Base-by-base conservation (phyloP, 495 filamentous ascomycete genomes). In the Aspergillus biplanus region DNA sequence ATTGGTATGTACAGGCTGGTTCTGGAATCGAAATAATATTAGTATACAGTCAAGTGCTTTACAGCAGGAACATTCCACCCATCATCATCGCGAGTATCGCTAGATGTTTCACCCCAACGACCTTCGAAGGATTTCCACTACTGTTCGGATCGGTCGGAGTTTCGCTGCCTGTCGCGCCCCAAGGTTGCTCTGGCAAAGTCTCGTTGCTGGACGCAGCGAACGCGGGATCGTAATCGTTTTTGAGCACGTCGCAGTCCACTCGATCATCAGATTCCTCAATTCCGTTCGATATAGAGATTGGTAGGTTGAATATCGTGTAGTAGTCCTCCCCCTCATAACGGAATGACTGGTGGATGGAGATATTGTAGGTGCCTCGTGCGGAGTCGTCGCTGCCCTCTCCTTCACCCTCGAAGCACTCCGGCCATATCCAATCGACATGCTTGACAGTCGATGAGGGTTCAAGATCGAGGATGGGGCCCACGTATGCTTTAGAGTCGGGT, bases 281-380 rank as follows among this genome's bases (percentile, higher is more conserved):
- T 50, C 76, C 76, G 65, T 90, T 90, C n/a, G 86, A 87, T 53
- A 90, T 83, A 4, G 80, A 80, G 65, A 90, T 87, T 21, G 87
- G 87, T 18, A 89, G 74, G 53, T 90, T 83, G 61, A 89, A 90
- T 55, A 90, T 82, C n/a, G 87, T 88, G 72, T 89, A 90, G 61
- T 83, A 80, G 49, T 89, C 80, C 1, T 76, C 78, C 7, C 80
- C 83, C 65, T 89, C 87, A 62, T 87, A 76, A 27, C 86, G 80
- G 69, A 87, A 89, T 58, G 81, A 87, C 65, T 90, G 87, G 55
- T 86, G 86, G 67, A 90, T 88, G 9, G 86, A 87, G 68, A 90
- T 85, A 76, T 89, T 81, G 55, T 81, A 80, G 55, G 67, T 67
- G 15, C 78, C 78, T 11, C 78, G 69, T 3, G 70, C 74, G 46